Conservation (phyloP, 768 basidiomycete species). For the Sporobolomyces phaffii region DNA sequence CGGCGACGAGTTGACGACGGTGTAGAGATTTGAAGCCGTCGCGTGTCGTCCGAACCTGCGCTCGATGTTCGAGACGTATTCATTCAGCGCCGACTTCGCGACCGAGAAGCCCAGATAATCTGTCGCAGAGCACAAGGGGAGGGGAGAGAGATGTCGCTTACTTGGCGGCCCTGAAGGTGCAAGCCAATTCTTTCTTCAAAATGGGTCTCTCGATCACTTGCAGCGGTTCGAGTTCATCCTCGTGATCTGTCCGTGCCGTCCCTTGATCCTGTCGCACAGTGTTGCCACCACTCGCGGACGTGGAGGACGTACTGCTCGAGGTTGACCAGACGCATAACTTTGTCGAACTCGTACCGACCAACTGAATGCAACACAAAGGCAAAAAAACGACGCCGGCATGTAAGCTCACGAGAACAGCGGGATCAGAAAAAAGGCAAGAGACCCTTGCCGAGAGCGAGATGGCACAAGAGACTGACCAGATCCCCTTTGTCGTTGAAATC, state of each 20-base stretch:
- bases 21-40: constrained; percentile 56
- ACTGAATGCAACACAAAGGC: constrained; percentile 3
- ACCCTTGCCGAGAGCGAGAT: not conserved
- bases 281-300: not conserved
- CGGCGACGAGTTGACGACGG: constrained; percentile 65
- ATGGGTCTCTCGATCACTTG: constrained; percentile 40
- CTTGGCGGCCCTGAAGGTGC: constrained; percentile 40
- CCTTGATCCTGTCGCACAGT: not conserved
- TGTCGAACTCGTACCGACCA: constrained; percentile 34
- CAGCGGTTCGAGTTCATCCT: constrained; percentile 18
- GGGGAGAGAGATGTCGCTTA: not conserved
- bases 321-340: constrained; percentile 33
- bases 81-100: too few species aligned
- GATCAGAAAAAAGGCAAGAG: too few species aligned
- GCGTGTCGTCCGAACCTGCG: constrained; percentile 57
- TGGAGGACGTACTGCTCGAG: not conserved
- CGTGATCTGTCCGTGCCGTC: too few species aligned
- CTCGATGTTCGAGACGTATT: too few species aligned
- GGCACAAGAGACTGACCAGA: constrained; percentile 33
- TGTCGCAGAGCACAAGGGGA: not conserved
- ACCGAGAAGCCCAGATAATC: not conserved
- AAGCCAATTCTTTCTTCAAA: constrained; percentile 32
- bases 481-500: constrained; percentile 67
- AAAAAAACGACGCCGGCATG: too few species aligned
- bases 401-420: too few species aligned